phyloP scores from a whole-genome alignment of 2,329 filamentous ascomycete species.

The Calonectria hawksworthii region DNA sequence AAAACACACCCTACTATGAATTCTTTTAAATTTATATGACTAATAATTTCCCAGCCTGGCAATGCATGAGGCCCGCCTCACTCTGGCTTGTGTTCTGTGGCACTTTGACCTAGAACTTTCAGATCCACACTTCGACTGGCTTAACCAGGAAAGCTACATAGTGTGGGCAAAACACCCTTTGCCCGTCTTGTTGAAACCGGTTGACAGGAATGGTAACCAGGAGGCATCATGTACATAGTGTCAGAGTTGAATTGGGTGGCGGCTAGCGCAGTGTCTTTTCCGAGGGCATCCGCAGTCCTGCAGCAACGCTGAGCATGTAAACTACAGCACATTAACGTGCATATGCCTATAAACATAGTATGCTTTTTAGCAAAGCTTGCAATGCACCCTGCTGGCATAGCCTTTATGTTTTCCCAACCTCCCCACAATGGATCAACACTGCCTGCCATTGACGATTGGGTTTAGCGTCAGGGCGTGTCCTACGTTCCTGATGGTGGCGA shows the following conservation, averaged over 20 bases:
- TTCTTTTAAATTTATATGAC: background rate
- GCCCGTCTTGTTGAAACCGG: background rate
- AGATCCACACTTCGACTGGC: background rate
- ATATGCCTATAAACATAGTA: background rate
- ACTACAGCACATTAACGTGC: background rate
- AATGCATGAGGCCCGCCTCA: background rate
- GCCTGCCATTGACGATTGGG: conserved; percentile 29
- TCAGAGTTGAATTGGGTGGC: background rate
- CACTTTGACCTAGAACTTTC: background rate
- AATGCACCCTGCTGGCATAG: background rate
- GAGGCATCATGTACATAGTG: background rate
- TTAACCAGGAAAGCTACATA: background rate
- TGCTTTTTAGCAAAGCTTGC: background rate
- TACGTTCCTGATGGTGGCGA: background rate
- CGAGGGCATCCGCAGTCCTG: background rate
- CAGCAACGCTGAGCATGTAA: background rate
- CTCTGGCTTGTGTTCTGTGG: background rate
- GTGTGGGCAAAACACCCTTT: background rate
- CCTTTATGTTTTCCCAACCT: background rate
- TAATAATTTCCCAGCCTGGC: background rate
- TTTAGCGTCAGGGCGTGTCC: conserved; percentile 27
- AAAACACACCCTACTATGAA: background rate
- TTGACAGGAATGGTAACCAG: background rate
- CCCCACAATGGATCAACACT: conserved; percentile 39
- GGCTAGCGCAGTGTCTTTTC: background rate